Base-by-base conservation (phyloP, 257 asterid species). In the Petunia axillaris region DNA sequence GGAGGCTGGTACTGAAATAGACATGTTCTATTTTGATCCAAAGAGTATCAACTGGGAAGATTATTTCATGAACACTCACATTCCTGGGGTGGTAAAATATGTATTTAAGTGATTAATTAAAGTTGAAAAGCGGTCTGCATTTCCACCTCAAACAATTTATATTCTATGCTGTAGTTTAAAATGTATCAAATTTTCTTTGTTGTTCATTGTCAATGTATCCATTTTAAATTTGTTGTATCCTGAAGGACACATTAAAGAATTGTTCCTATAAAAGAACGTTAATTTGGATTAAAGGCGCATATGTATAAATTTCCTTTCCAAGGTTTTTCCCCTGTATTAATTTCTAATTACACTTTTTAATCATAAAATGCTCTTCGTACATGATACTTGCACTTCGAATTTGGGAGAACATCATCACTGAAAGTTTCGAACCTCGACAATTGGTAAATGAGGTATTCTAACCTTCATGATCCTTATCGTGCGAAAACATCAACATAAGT, bases 1-100 rank as follows among this genome's bases (percentile, higher is more conserved):
- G 6, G 86, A 86, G 76, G 81, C 84, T 16, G 84, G 83, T 5
- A 73, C 78, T 25, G 91, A 90, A 50, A 66, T 59, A 16, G 86
- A 87, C 14, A 11, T 84, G 59, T 87, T 90, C 85, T 82, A 84
- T 58, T 90, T 90, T 46, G 92, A 89, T 80, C 87, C 94, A 38
- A 89, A 79, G 79, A 50, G 37, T 74, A 82, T 90, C 44, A 63
- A 85, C 38, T 90, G 94, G 93, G 93, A 85, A 2, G 89, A 90
- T 57, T 87, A 89, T 80, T 87, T 90, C 85, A 9, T 67, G 79
- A 83, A 86, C 46, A 81, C 89, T 48, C 91, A 87, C 83, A 1
- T 87, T 37, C 92, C 92, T 15, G 91, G 91, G 36, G 8, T 86
- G 9, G 90, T 85, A 1, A 88, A 84, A 83, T 16, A 79, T n/a